Conservation (phyloP, 495 filamentous ascomycete genomes). For the Cercophora scortea region DNA sequence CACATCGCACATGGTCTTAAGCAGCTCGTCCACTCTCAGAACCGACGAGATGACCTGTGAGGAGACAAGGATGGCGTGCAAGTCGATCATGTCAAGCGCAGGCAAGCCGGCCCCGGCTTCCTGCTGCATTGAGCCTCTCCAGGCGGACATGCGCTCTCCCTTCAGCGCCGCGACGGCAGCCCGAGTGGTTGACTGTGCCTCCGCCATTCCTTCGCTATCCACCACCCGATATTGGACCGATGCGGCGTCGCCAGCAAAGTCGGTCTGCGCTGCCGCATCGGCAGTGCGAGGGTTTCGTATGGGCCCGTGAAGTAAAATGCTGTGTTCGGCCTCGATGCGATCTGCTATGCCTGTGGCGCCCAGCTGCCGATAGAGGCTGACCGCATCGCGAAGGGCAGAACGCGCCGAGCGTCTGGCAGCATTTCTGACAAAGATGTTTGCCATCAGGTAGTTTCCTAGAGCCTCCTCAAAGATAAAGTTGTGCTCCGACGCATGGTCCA, state of each 20-base stretch:
- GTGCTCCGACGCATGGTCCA: slow-evolving; percentile 75
- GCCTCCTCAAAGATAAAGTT: slow-evolving; percentile 75
- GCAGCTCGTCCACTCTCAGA: slow-evolving; percentile 71
- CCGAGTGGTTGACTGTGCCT: slow-evolving; percentile 41
- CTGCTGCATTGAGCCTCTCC: slow-evolving; percentile 44
- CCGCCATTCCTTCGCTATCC: slow-evolving; percentile 51
- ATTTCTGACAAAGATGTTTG: slow-evolving; percentile 64
- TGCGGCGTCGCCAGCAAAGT: slow-evolving; percentile 52
- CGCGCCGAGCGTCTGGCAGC: slow-evolving; percentile 67
- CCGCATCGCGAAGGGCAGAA: slow-evolving; percentile 60
- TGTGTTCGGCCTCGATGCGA: slow-evolving; percentile 62
- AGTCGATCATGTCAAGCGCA: slow-evolving; percentile 72
- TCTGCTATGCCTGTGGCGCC: slow-evolving; percentile 68
- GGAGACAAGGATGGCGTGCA: slow-evolving; percentile 78
- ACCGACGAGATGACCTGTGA: slow-evolving; percentile 89
- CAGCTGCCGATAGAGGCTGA: slow-evolving; percentile 65
- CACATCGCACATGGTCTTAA: slow-evolving; percentile 85
- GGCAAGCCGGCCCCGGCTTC: slow-evolving; percentile 44
- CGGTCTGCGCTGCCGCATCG: slow-evolving; percentile 72
- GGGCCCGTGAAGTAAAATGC: slow-evolving; percentile 61
- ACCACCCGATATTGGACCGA: slow-evolving; percentile 44
- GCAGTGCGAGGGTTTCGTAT: slow-evolving; percentile 49
- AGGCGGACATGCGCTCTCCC: slow-evolving; percentile 57
- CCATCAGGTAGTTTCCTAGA: slow-evolving; percentile 67
- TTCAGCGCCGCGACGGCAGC: slow-evolving; percentile 41